Conservation (phyloP, 441 rosid genomes). For the Gossypium aridum region DNA sequence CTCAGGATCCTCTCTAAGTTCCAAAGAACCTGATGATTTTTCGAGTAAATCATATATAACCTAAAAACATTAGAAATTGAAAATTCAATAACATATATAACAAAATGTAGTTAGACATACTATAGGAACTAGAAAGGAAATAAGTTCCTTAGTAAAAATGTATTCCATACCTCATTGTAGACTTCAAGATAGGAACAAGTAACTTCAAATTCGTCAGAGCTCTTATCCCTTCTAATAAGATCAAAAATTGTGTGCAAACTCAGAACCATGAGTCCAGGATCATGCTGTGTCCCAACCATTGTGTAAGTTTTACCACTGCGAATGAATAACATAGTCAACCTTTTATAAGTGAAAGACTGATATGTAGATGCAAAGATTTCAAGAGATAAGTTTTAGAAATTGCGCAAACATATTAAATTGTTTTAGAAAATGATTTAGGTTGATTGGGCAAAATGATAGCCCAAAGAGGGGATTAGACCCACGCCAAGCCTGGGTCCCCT, state of each 20-base stretch:
- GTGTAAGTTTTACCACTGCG: conserved; percentile 89
- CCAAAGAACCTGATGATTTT: conserved; percentile 85
- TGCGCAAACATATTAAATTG: not conserved
- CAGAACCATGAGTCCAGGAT: conserved; percentile 97
- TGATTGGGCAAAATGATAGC: not conserved
- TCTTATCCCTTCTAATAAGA: conserved; percentile 55
- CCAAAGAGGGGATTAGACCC: not conserved
- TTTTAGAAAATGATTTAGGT: not conserved
- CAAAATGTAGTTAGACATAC: not conserved
- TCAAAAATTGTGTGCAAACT: conserved; percentile 75
- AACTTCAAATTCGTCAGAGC: conserved; percentile 76
- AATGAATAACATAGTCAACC: conserved; percentile 9
- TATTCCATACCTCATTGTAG: conserved; percentile 69
- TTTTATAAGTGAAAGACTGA: not conserved
- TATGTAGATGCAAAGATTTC: not conserved
- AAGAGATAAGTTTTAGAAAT: not conserved
- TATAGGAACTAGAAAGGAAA: not conserved
- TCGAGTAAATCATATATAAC: conserved; percentile 92
- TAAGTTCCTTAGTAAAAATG: not conserved
- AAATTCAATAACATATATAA: not conserved
- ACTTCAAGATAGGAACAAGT: conserved; percentile 93
- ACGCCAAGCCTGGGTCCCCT: not conserved
- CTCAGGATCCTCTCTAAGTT: conserved; percentile 95
- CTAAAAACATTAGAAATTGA: conserved; percentile 30
- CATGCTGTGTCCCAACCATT: conserved; percentile 82